These are phyloP conservation scores for Picocystis sp. DNA, from an alignment of 163 green algal genomes.

Conservation along the genomic window DNA sequence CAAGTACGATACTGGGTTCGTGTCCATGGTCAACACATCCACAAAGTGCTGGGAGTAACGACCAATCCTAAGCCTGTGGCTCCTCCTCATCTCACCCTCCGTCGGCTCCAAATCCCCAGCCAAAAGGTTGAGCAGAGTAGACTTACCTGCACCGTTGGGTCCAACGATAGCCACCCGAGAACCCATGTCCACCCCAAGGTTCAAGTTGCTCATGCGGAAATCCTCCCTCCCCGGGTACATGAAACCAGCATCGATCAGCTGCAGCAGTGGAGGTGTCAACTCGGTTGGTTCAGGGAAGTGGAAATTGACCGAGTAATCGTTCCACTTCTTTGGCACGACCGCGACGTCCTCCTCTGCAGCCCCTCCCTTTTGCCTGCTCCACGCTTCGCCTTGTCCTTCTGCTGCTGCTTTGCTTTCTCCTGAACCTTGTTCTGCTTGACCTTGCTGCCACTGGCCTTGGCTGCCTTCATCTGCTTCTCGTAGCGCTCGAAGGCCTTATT, in stretches of 20 bases:
- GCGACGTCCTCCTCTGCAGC: constrained; percentile 20
- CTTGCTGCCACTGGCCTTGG: constrained; percentile 20
- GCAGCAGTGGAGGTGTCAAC: constrained; percentile 52
- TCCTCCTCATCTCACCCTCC: constrained; percentile 63
- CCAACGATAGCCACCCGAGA: constrained; percentile 79
- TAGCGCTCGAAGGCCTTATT: constrained; percentile 97
- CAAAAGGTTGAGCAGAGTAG: constrained; percentile 97
- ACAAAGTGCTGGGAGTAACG: constrained; percentile 98
- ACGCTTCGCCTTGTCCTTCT: constrained; percentile 27
- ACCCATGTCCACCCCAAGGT: constrained; percentile 90
- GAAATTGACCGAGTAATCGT: constrained; percentile 86
- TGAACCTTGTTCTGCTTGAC: constrained; percentile 23
- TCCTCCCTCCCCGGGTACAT: constrained; percentile 79
- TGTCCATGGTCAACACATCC: constrained; percentile 82
- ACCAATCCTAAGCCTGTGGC: constrained; percentile 83
- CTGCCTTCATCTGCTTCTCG: constrained; percentile 86
- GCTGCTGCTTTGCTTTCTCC: constrained; percentile 20
- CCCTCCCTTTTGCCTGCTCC: constrained; percentile 17
- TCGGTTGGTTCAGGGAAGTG: constrained; percentile 89
- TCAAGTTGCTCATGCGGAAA: constrained; percentile 79
- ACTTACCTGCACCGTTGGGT: constrained; percentile 89
- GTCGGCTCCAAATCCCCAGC: constrained; percentile 72
- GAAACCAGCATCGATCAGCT: constrained; percentile 84
- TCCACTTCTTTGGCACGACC: constrained; percentile 61
- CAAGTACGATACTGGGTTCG: constrained; percentile 87